Evolutionary conservation across 805 yeast genomes (phyloP), one percentile per base, ranked within the genome.

Genomic region (Kockiozyma suomiensis): DNA sequence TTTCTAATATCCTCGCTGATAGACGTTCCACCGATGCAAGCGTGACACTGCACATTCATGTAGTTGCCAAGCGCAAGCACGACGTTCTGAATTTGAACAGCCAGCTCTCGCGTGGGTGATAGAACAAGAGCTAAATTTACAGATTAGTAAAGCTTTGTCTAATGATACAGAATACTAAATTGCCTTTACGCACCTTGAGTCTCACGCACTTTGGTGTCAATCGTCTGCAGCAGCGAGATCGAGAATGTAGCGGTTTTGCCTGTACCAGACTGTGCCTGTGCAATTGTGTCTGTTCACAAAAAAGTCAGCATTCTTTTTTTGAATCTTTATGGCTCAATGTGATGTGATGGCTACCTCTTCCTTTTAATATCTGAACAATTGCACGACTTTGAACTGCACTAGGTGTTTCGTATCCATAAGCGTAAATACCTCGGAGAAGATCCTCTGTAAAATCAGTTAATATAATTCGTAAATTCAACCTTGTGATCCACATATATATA

Each of bases 71-170:
- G 82, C 69, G 92, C 88, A 74, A 86, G 81, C 54, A 93, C 90
- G 69, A 94, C 99, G 75, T 86, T 89, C 79, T 90, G 96, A 75
- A 94, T 94, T 82, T 94, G 99, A 69, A 85, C 81, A 51, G 98
- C 98, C 76, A 94, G 84, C 81, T 93, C 99, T 81, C 99, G 87
- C 69, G 99, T 93, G 71, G 99, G 98, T 58, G 97, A 93, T 69
- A 93, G 82, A 69, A 94, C 90, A 74, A 94, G 82, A 64, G 97
- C 98, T 82, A 91, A 12, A 76, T 17, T 82, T 82, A 76, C 84
- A 87, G 72, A 85, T 81, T 71, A 86, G 85, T 69, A 87, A n/a
- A n/a, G n/a, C 33, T 30, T 30, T 30, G 75, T 23, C 42, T 37
- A 26, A 12, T 32, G 35, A 10, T n/a, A n/a, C n/a, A n/a, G n/a